Evolutionary conservation across 2,329 filamentous ascomycete species (phyloP).

Genomic region (Periglandula ipomoeae): DNA sequence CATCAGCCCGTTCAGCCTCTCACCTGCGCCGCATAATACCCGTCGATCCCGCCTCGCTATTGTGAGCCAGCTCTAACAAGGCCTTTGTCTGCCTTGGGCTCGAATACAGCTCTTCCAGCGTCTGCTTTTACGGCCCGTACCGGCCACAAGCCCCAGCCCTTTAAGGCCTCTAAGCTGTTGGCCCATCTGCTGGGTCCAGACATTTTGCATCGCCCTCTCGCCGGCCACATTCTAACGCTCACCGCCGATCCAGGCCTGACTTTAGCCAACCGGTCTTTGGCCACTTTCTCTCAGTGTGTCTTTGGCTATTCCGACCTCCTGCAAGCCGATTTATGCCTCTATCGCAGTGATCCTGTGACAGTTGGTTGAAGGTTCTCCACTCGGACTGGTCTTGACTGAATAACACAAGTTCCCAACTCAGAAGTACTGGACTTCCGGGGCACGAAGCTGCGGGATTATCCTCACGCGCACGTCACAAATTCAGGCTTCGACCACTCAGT

Average conservation of each 20-base stretch:
- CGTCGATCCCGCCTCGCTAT: not conserved
- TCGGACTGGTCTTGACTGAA: not conserved
- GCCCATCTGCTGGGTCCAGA: not conserved
- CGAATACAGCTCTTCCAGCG: not conserved
- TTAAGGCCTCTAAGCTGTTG: not conserved
- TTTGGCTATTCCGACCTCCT: not conserved
- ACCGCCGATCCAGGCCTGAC: conserved; percentile 5
- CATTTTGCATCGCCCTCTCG: not conserved
- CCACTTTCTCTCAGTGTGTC: not conserved
- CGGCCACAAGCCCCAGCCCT: not conserved
- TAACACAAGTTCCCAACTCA: not conserved
- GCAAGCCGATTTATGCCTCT: not conserved
- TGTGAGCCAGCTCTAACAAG: not conserved
- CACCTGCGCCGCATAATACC: not conserved
- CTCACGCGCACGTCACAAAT: not conserved
- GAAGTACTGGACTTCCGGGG: not conserved
- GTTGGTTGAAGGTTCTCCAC: not conserved
- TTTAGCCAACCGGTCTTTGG: not conserved
- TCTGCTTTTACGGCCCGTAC: conserved; percentile 3
- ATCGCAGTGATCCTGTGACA: not conserved
- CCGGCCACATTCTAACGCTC: not conserved
- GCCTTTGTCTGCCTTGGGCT: not conserved
- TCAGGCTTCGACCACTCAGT: conserved; percentile 18
- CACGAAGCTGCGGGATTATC: not conserved
- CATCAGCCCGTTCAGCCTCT: not conserved